Base-by-base conservation (phyloP, 352 stramenopile genomes). In the Pythium periplocum region DNA sequence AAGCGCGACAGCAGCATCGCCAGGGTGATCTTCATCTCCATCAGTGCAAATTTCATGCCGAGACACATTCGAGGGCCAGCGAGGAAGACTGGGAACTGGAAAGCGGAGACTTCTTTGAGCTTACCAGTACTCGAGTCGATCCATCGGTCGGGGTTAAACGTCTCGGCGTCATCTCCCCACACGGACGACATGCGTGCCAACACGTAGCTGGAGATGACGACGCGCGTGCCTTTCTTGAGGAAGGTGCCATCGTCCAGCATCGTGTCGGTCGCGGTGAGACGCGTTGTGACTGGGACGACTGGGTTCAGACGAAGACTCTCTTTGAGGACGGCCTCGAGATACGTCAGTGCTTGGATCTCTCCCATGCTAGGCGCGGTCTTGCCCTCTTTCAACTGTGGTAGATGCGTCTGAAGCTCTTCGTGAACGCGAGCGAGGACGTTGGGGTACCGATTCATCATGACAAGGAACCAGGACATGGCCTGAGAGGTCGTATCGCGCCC, bases 401-500 rank as follows among this genome's bases (percentile, higher is more conserved):
- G 44, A 33, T 68, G 51, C 34, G 7, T 31, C 38, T 65, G 6
- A 2, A 78, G 49, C 47, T 80, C 71, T 5, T 56, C 10, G 39
- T 56, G 12, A 6, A 78, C 52, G 26, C 69, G 62, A 1, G 53
- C 34, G 34, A 63, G 46, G 1, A 75, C 67, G 0, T 73, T 33
- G 1, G 77, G 82, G 52, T 95, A 68, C 4, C 70, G 68, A 35
- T 75, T 82, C 49, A 96, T 62, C 63, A 90, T 78, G 40, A 91
- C 72, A 31, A 95, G 48, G 38, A 87, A 76, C 85, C 86, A 96
- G 3, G 67, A 59, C 46, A 96, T 68, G 7, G 67, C 82, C 49
- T 83, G 68, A 1, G 83, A 71, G 0, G 85, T 95, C 6, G 86
- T 91, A 51, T 91, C 85, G 0, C 79, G 60, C 1, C 83, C 83